phyloP scores from a whole-genome alignment of 1,284 basidiomycete species.

The Pyrrhoderma noxium region DNA sequence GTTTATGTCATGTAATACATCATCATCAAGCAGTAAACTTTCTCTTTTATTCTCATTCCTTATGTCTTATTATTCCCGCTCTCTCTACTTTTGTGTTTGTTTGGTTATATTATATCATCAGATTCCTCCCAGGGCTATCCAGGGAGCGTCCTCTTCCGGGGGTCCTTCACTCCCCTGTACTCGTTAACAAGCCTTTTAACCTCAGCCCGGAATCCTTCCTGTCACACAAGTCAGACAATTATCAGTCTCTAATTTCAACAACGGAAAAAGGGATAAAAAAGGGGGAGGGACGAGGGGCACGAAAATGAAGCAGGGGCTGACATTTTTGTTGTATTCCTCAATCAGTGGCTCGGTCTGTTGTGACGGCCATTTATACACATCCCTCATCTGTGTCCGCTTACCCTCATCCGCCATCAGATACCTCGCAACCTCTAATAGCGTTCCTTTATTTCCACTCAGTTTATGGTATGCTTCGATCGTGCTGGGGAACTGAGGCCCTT shows the following conservation, averaged over 20 bases:
- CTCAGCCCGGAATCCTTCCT: slow-evolving; percentile 18
- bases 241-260: background rate
- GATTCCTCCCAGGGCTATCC: too few relatives aligned
- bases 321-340: slow-evolving; percentile 33
- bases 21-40: too few relatives aligned
- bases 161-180: slow-evolving; percentile 17
- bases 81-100: too few relatives aligned
- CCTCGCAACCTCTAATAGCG: slow-evolving; percentile 42
- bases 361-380: slow-evolving; percentile 47
- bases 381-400: slow-evolving; percentile 42
- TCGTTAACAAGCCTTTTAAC: slow-evolving; percentile 15
- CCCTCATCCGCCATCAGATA: slow-evolving; percentile 37
- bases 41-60: too few relatives aligned
- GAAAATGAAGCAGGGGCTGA: slow-evolving; percentile 27
- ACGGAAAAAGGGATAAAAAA: background rate
- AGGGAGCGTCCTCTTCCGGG: slow-evolving; percentile 1
- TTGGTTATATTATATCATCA: too few relatives aligned
- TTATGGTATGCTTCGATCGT: slow-evolving; percentile 37
- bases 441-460: slow-evolving; percentile 33
- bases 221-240: background rate
- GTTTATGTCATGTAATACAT: too few relatives aligned
- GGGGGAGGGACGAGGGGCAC: too few relatives aligned
- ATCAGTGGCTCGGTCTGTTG: slow-evolving; percentile 37
- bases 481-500: slow-evolving; percentile 43
- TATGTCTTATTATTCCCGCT: too few relatives aligned